A percentile compares a stretch with the other conserved stretches of the same genome.
Evolutionary conservation across 805 yeast species (phyloP).

Genomic region (Kregervanrija pseudodelftensis): DNA sequence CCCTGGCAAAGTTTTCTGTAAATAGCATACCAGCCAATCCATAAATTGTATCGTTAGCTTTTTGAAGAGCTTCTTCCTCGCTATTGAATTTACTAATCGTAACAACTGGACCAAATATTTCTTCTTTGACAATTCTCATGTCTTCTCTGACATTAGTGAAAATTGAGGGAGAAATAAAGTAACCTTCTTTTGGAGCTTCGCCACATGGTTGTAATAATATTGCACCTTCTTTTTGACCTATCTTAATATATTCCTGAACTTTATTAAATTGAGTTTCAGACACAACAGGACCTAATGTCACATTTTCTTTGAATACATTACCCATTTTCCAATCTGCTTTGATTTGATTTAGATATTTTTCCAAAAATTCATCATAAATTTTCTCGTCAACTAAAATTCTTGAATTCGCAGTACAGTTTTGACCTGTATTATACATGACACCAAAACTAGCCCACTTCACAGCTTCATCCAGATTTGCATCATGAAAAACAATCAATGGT

Average conservation of each 20-base stretch:
- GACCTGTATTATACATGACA: conserved; percentile 59
- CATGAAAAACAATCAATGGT: conserved; percentile 54
- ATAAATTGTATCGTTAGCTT: conserved; percentile 67
- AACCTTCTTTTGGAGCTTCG: conserved; percentile 44
- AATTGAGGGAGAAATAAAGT: conserved; percentile 66
- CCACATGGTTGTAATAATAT: conserved; percentile 33
- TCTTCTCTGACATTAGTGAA: conserved; percentile 62
- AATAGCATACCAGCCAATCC: conserved; percentile 83
- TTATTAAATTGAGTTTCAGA: conserved; percentile 50
- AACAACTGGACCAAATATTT: conserved; percentile 86
- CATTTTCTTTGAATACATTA: conserved; percentile 38
- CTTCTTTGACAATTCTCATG: conserved; percentile 67
- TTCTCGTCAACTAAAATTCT: conserved; percentile 52
- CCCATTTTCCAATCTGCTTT: conserved; percentile 48
- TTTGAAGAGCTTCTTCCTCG: conserved; percentile 59
- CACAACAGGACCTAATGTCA: conserved; percentile 58
- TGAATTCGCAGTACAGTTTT: conserved; percentile 63
- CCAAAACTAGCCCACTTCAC: conserved; percentile 64
- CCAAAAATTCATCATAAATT: conserved; percentile 47
- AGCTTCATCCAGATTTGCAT: conserved; percentile 59
- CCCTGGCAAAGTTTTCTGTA: conserved; percentile 58
- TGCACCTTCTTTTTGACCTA: conserved; percentile 45
- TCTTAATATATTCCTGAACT: conserved; percentile 36
- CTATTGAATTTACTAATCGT: conserved; percentile 56
- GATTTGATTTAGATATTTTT: conserved; percentile 37